A percentile compares a stretch with the other conserved stretches of the same genome.
These are phyloP conservation scores for Marasmius oreades DNA, from an alignment of 1,284 basidiomycete genomes.

Conservation along the genomic window DNA sequence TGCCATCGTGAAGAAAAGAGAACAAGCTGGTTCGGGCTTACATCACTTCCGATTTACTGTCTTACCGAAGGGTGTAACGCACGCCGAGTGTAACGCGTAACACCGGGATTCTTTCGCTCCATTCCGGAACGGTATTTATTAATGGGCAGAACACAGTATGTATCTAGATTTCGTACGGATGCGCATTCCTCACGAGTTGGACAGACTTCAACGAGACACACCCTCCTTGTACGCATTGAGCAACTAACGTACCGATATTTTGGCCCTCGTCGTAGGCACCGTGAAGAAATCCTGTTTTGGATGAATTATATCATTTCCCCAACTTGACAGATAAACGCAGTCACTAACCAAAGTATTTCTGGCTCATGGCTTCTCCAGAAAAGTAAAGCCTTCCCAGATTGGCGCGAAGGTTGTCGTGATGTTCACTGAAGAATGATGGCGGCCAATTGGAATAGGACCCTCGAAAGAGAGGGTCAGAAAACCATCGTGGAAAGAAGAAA, in stretches of 20 bases:
- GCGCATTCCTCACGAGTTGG: background rate
- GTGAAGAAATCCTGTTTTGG: constrained; percentile 36
- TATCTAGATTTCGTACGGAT: background rate
- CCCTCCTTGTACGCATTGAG: constrained; percentile 17
- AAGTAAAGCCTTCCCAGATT: constrained; percentile 56
- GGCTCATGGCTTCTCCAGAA: constrained; percentile 60
- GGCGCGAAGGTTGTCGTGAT: constrained; percentile 56
- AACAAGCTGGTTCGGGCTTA: background rate
- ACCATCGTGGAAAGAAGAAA: constrained; percentile 58
- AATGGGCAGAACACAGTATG: too few species aligned
- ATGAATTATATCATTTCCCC: background rate
- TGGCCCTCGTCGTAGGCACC: constrained; percentile 43
- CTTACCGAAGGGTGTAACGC: too few species aligned
- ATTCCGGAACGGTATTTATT: too few species aligned
- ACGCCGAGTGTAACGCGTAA: too few species aligned
- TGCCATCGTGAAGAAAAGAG: constrained; percentile 9
- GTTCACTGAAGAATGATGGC: constrained; percentile 47
- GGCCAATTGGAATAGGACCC: constrained; percentile 76
- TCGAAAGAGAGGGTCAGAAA: constrained; percentile 51
- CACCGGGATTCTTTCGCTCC: too few species aligned
- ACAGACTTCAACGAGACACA: constrained; percentile 17
- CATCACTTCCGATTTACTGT: too few species aligned
- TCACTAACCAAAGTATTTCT: constrained; percentile 51
- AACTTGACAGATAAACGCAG: background rate
- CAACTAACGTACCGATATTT: constrained; percentile 30